phyloP scores from a whole-genome alignment of 345 rosid genomes.

The Rhizophora mangle region DNA sequence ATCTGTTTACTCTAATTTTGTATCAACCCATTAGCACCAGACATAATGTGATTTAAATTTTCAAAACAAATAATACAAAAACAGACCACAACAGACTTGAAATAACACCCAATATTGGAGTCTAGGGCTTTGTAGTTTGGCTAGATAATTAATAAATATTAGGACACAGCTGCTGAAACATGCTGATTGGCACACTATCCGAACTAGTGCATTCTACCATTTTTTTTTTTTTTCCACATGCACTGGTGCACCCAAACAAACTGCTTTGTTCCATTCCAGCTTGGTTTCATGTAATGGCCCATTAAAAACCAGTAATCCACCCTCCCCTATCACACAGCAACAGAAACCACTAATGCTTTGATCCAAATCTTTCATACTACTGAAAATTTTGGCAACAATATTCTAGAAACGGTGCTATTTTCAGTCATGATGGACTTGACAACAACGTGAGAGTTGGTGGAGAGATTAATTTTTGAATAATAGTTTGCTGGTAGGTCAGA shows the following conservation, averaged over 20 bases:
- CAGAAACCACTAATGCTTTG: slow-evolving; percentile 22
- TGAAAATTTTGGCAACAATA: slow-evolving; percentile 8
- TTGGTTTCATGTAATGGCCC: slow-evolving; percentile 14
- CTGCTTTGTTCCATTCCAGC: slow-evolving; percentile 16
- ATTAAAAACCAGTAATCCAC: slow-evolving; percentile 7
- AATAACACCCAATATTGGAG: no score
- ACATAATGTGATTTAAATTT: background rate
- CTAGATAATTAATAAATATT: no score
- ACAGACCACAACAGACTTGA: slow-evolving; percentile 2
- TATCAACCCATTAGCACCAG: background rate
- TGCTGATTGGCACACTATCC: background rate
- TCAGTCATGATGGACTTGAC: no score
- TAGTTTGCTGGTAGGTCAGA: no score
- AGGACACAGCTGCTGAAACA: slow-evolving; percentile 2
- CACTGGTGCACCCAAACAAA: slow-evolving; percentile 17
- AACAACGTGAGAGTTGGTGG: no score
- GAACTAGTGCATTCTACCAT: background rate
- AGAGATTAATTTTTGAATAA: no score
- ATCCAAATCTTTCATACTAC: slow-evolving; percentile 21
- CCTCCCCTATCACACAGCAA: slow-evolving; percentile 7
- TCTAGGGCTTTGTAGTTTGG: no score
- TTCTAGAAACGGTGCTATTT: no score
- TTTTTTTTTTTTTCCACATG: slow-evolving; percentile 11
- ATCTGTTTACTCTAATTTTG: no score
- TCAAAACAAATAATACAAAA: background rate